Evolutionary conservation across 208 protist genomes (phyloP), one percentile per base, ranked within the genome.

Genomic region (Leishmania tarentolae): DNA sequence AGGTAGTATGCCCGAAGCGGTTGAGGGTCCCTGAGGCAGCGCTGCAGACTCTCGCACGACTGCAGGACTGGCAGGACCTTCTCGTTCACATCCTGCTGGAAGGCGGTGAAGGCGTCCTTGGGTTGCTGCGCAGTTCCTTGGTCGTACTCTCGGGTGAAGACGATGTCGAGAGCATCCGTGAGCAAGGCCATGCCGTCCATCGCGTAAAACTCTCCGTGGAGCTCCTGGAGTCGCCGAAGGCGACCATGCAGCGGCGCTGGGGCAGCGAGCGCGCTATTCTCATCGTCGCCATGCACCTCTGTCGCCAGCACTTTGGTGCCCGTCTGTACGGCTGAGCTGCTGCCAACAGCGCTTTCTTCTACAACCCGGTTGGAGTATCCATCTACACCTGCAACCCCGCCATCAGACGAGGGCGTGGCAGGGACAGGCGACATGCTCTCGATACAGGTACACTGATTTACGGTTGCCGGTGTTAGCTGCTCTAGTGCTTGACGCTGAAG

Each of bases 1-100:
- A 97, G 74, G 85, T 97, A 96, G 8, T 84, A 86, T 59, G 84
- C 91, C 42, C 87, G 86, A 50, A 97, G 78, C 78, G 88, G 83
- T 21, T 83, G 79, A 5, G 78, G 65, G 68, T 92, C 83, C 3
- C 57, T 77, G 28, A 74, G 86, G 35, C 80, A 59, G 77, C 71
- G 75, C 75, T 79, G 70, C 46, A 92, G 66, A 35, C 79, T 66
- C 13, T 88, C 86, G 82, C 88, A 89, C 77, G 74, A 85, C 69
- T 86, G 65, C 56, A 94, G 47, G 52, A 31, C 71, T 17, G 87
- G 76, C 37, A 82, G 57, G 19, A 93, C 53, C 24, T 83, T 78
- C 40, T 71, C 76, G 24, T 76, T 69, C 24, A 90, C 65, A 75
- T 91, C 82, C 24, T 79, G 73, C 61, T 88, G 85, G 75, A 93